These are phyloP conservation scores for Solanum medicagineum DNA, from an alignment of 257 asterid genomes.

Conservation along the genomic window DNA sequence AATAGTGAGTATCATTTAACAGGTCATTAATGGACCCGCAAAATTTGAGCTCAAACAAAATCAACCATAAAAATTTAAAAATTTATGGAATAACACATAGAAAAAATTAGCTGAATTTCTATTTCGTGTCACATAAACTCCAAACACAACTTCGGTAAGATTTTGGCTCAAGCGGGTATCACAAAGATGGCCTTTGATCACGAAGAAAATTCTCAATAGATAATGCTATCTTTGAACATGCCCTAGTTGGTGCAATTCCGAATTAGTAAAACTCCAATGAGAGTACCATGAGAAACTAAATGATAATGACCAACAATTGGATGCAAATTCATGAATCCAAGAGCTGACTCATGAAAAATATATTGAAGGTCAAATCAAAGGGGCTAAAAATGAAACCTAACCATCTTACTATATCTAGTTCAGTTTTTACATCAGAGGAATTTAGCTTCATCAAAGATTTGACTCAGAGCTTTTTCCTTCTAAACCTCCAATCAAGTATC, in stretches of 20 bases:
- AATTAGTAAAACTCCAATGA: neutral
- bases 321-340: neutral
- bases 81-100: no score
- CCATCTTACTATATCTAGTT: neutral
- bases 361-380: neutral
- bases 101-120: no score
- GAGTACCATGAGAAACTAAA: neutral
- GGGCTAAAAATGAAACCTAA: neutral
- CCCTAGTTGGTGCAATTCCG: neutral
- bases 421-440: neutral
- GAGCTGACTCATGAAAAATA: neutral
- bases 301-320: neutral
- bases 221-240: neutral
- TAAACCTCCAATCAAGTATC: neutral
- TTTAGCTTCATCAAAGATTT: neutral
- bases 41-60: no score
- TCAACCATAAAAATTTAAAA: no score
- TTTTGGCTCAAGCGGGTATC: no score
- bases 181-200: no score
- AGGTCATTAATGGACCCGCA: no score
- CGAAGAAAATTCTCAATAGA: neutral
- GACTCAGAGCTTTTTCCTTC: neutral
- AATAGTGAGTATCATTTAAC: no score
- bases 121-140: no score
- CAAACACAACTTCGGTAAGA: no score